Conservation (phyloP, 306 rosid species). For the Lathyrus tuberosus region DNA sequence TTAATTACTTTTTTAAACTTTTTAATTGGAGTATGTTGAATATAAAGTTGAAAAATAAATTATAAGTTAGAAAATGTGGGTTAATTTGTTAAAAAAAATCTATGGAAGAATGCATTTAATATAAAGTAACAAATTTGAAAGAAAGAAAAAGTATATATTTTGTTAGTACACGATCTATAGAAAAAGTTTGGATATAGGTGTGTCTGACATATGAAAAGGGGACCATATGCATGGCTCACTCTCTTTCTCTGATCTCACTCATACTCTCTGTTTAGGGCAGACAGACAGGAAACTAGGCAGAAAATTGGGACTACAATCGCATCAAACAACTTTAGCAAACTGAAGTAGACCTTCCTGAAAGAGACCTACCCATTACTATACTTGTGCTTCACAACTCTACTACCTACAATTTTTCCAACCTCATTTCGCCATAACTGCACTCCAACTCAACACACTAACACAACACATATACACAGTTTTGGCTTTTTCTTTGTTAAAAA, state of each 20-base stretch:
- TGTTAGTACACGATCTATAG: constrained; percentile 5
- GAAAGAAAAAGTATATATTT: constrained; percentile 29
- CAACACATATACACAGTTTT: background rate
- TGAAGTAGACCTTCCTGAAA: constrained; percentile 63
- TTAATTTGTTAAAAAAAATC: no score
- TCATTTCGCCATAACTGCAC: constrained; percentile 43
- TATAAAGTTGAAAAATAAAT: no score
- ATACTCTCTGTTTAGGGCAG: constrained; percentile 47
- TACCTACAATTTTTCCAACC: constrained; percentile 28
- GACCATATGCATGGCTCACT: constrained; percentile 46
- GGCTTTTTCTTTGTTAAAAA: no score
- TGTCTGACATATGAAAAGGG: constrained; percentile 49
- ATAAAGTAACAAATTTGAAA: constrained; percentile 26
- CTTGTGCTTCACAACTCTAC: constrained; percentile 33
- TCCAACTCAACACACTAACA: background rate
- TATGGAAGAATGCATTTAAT: constrained; percentile 35
- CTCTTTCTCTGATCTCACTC: constrained; percentile 35
- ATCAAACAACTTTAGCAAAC: constrained; percentile 61
- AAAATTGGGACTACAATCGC: constrained; percentile 56
- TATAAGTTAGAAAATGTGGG: no score
- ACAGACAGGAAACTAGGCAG: constrained; percentile 56
- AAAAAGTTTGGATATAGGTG: constrained; percentile 32
- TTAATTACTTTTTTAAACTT: no score
- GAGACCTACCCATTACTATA: constrained; percentile 35
- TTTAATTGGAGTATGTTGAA: no score